phyloP scores from a whole-genome alignment of 257 asterid species.

The Solanum stenotomum region DNA sequence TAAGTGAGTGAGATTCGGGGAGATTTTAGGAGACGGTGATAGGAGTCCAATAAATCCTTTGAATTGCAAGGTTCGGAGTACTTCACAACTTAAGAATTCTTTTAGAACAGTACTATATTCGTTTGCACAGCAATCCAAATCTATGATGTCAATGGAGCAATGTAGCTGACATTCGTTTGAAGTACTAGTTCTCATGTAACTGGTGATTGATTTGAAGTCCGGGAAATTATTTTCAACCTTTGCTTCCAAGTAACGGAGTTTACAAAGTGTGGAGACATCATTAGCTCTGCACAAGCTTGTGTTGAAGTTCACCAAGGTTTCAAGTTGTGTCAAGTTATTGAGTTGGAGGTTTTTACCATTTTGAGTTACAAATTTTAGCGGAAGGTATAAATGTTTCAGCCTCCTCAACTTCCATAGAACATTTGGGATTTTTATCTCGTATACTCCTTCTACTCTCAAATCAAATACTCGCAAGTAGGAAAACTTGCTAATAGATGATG shows the following conservation, averaged over 20 bases:
- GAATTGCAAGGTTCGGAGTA: conserved; percentile 17
- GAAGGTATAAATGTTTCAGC: conserved; percentile 30
- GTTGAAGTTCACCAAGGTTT: conserved; percentile 31
- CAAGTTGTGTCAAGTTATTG: conserved; percentile 18
- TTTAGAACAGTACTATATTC: conserved; percentile 11
- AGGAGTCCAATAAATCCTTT: conserved; percentile 18
- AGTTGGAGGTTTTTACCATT: conserved; percentile 13
- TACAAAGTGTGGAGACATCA: conserved; percentile 20
- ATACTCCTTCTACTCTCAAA: conserved; percentile 11
- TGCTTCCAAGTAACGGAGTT: conserved; percentile 32
- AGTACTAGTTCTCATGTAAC: conserved; percentile 23
- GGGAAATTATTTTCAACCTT: conserved; percentile 15
- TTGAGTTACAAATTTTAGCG: conserved; percentile 11
- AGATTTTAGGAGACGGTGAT: conserved; percentile 18
- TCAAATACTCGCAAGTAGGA: conserved; percentile 23
- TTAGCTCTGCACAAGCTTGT: conserved; percentile 14
- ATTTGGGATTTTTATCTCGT: conserved; percentile 17
- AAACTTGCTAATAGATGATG: conserved; percentile 22
- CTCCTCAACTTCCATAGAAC: conserved; percentile 24
- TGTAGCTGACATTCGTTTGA: conserved; percentile 15
- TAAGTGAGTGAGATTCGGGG: conserved; percentile 26
- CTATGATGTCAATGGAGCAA: conserved; percentile 20
- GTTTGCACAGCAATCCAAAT: conserved; percentile 20
- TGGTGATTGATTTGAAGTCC: conserved; percentile 19
- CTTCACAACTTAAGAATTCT: conserved; percentile 19